Percentiles rank a stretch among this genome's conserved stretches.
phyloP scores from a whole-genome alignment of 345 rosid genomes.

The Salix exigua region DNA sequence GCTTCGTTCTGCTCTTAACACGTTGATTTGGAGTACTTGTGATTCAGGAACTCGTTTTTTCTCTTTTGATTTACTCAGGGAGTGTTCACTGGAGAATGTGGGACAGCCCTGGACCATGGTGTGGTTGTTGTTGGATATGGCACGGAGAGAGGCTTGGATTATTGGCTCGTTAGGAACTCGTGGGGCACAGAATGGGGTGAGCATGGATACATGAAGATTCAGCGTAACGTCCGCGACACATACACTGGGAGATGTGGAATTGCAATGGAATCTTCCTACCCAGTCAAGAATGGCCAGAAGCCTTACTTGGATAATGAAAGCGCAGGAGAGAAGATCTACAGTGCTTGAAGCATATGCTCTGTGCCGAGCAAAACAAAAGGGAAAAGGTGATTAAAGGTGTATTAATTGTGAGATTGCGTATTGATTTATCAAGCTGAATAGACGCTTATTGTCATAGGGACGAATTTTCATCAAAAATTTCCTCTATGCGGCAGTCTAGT shows the following conservation, averaged over 20 bases:
- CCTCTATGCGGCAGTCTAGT: too few species aligned
- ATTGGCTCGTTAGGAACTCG: slow-evolving; percentile 27
- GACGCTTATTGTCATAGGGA: too few species aligned
- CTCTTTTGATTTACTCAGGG: slow-evolving; percentile 7
- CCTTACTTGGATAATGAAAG: background rate
- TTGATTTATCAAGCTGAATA: background rate
- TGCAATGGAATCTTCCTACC: slow-evolving; percentile 29
- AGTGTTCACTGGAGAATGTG: slow-evolving; percentile 26
- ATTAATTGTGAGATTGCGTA: background rate
- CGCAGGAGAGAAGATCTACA: slow-evolving; percentile 27
- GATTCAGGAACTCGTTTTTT: background rate
- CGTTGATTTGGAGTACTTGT: background rate
- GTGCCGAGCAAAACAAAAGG: background rate
- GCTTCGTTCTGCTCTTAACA: background rate
- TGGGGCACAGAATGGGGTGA: slow-evolving; percentile 24
- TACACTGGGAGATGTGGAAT: slow-evolving; percentile 25
- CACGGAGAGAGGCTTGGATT: slow-evolving; percentile 15
- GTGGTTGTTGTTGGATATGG: slow-evolving; percentile 23
- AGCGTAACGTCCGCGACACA: slow-evolving; percentile 11
- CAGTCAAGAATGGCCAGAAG: slow-evolving; percentile 12
- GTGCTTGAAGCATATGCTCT: slow-evolving; percentile 30
- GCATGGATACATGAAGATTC: slow-evolving; percentile 23
- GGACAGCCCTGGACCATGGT: slow-evolving; percentile 25
- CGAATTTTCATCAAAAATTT: too few species aligned
- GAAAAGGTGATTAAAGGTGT: background rate